Percentiles rank a stretch among this genome's conserved stretches.
phyloP scores from a whole-genome alignment of 2,329 filamentous ascomycete genomes.

The Epichloe typhina region DNA sequence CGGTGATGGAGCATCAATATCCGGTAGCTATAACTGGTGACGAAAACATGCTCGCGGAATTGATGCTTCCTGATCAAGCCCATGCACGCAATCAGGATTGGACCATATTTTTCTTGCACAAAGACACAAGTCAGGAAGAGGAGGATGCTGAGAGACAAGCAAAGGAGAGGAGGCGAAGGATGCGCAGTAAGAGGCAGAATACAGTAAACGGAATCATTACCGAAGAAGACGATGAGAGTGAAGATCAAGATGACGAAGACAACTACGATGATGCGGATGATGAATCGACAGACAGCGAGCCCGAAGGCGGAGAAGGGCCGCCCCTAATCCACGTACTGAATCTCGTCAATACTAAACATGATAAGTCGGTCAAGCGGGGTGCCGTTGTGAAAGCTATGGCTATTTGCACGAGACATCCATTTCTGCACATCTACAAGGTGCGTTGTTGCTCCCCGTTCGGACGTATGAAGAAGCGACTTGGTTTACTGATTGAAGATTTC shows the following conservation, averaged over 20 bases:
- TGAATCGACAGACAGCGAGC: slow-evolving; percentile 46
- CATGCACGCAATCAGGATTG: slow-evolving; percentile 93
- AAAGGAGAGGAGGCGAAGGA: slow-evolving; percentile 38
- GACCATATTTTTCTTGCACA: slow-evolving; percentile 98
- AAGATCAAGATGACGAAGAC: slow-evolving; percentile 37
- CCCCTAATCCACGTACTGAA: slow-evolving; percentile 95
- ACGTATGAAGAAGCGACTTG: background rate
- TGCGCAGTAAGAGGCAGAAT: slow-evolving; percentile 39
- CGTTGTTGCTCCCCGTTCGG: slow-evolving; percentile 11
- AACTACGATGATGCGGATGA: slow-evolving; percentile 39
- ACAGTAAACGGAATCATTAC: slow-evolving; percentile 34
- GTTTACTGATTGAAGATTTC: background rate
- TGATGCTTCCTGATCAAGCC: slow-evolving; percentile 96
- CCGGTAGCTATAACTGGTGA: slow-evolving; percentile 90
- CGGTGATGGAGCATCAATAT: slow-evolving; percentile 97
- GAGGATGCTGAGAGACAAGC: slow-evolving; percentile 58
- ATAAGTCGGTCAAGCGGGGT: slow-evolving; percentile 83
- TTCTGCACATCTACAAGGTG: slow-evolving; percentile 96
- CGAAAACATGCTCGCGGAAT: slow-evolving; percentile 93
- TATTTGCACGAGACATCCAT: slow-evolving; percentile 93
- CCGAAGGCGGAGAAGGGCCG: slow-evolving; percentile 65
- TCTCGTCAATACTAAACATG: slow-evolving; percentile 94
- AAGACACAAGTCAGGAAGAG: slow-evolving; percentile 74
- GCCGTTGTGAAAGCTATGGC: slow-evolving; percentile 97
- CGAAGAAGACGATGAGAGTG: slow-evolving; percentile 28